Evolutionary conservation across 495 filamentous ascomycete species (phyloP).

Genomic region (Apodospora peruviana): DNA sequence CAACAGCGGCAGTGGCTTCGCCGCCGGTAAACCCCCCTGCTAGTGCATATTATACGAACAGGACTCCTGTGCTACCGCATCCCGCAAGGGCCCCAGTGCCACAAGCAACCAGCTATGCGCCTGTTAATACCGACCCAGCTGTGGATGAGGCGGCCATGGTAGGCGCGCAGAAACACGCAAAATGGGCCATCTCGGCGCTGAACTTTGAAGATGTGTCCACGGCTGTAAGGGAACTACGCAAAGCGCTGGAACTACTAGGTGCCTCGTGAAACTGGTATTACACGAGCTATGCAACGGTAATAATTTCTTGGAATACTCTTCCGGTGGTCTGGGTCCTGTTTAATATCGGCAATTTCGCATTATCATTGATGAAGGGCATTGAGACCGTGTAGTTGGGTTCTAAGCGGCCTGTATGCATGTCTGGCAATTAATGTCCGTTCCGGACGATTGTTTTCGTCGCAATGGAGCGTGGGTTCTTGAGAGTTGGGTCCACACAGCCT

Average conservation of each 20-base stretch:
- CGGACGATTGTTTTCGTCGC: not conserved
- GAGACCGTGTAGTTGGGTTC: not conserved
- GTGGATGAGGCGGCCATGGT: slow-evolving; percentile 71
- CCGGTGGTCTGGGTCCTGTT: not conserved
- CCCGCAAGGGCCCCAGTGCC: not conserved
- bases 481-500: not conserved
- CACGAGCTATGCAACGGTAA: not conserved
- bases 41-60: slow-evolving; percentile 15
- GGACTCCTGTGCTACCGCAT: slow-evolving; percentile 13
- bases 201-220: slow-evolving; percentile 95
- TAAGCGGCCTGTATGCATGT: slow-evolving; percentile 3
- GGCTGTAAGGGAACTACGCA: slow-evolving; percentile 76
- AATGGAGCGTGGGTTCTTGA: not conserved
- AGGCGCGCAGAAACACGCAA: slow-evolving; percentile 88
- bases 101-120: slow-evolving; percentile 13
- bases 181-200: slow-evolving; percentile 93
- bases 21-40: slow-evolving; percentile 21
- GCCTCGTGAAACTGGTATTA: slow-evolving; percentile 31
- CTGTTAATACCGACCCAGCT: slow-evolving; percentile 8
- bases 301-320: not conserved
- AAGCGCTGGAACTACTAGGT: slow-evolving; percentile 65
- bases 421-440: not conserved
- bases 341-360: not conserved
- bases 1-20: slow-evolving; percentile 23
- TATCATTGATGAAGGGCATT: not conserved